phyloP scores from a whole-genome alignment of 2,329 filamentous ascomycete genomes.

The Botrytis paeoniae region DNA sequence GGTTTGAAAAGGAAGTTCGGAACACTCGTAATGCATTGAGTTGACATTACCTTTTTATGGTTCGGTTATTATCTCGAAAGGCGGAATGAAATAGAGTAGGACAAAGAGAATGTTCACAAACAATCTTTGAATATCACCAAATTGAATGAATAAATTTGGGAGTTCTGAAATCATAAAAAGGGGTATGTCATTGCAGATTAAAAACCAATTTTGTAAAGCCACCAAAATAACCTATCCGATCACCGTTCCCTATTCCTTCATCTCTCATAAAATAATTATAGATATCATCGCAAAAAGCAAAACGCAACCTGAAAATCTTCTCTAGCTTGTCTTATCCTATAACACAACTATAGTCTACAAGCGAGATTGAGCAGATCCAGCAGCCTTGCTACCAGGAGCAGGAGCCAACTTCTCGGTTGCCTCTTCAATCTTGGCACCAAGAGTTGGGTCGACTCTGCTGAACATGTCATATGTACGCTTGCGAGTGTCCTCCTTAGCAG shows the following conservation, averaged over 20 bases:
- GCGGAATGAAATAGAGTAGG: background rate
- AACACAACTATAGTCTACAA: slow-evolving; percentile 8
- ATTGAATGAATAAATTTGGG: background rate
- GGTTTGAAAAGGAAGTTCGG: background rate
- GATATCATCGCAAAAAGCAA: slow-evolving; percentile 7
- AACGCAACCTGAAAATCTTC: background rate
- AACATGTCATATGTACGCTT: slow-evolving; percentile 62
- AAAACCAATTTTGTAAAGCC: background rate
- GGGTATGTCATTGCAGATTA: slow-evolving; percentile 12
- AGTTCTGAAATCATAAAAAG: background rate
- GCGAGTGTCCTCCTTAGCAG: slow-evolving; percentile 53
- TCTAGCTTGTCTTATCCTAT: background rate
- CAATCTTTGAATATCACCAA: background rate
- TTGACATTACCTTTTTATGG: background rate
- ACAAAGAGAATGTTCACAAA: background rate
- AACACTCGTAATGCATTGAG: background rate
- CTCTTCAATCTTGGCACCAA: slow-evolving; percentile 52
- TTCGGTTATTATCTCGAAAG: background rate
- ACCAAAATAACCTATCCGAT: background rate
- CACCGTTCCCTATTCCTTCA: background rate
- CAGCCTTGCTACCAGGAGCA: slow-evolving; percentile 17
- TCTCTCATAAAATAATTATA: slow-evolving; percentile 8
- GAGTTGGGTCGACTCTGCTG: slow-evolving; percentile 49
- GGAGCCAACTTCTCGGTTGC: slow-evolving; percentile 46
- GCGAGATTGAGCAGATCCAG: slow-evolving; percentile 18